Percentiles rank a stretch among this genome's conserved stretches.
These are phyloP conservation scores for Euphorbia lathyris DNA, from an alignment of 345 rosid genomes.

Conservation along the genomic window DNA sequence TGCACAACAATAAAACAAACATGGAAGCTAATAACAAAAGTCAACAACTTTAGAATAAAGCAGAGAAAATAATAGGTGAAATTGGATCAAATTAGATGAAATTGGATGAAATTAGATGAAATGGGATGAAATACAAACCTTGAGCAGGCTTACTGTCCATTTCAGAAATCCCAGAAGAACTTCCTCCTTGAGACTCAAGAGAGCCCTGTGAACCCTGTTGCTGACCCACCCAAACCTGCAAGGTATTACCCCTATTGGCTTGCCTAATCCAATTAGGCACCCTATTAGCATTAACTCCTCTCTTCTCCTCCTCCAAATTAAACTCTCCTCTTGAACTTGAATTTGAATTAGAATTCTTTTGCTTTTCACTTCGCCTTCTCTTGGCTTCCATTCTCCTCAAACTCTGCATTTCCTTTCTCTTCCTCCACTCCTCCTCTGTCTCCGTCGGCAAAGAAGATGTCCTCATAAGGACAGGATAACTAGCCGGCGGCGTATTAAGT, in stretches of 20 bases:
- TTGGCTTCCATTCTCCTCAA: constrained; percentile 83
- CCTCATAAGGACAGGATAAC: constrained; percentile 53
- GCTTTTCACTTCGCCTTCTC: constrained; percentile 80
- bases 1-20: not conserved
- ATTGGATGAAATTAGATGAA: not conserved
- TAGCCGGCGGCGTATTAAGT: constrained; percentile 25
- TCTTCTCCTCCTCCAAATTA: constrained; percentile 37
- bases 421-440: constrained; percentile 92
- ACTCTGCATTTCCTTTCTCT: constrained; percentile 80
- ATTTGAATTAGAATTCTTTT: constrained; percentile 40
- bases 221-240: constrained; percentile 30
- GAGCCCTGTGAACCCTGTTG: constrained; percentile 50
- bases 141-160: constrained; percentile 54
- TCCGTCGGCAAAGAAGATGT: constrained; percentile 80
- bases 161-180: constrained; percentile 62
- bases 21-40: not conserved
- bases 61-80: no score
- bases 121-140: constrained; percentile 30
- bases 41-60: not conserved
- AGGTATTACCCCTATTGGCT: constrained; percentile 24
- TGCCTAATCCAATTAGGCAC: constrained; percentile 20
- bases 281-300: constrained; percentile 27
- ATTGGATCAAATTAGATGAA: no score
- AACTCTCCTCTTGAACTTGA: constrained; percentile 24
- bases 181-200: constrained; percentile 58